Percentiles rank a stretch among this genome's conserved stretches.
Conservation (phyloP, 83 land plant genomes). For the Isoetes engelmannii region DNA sequence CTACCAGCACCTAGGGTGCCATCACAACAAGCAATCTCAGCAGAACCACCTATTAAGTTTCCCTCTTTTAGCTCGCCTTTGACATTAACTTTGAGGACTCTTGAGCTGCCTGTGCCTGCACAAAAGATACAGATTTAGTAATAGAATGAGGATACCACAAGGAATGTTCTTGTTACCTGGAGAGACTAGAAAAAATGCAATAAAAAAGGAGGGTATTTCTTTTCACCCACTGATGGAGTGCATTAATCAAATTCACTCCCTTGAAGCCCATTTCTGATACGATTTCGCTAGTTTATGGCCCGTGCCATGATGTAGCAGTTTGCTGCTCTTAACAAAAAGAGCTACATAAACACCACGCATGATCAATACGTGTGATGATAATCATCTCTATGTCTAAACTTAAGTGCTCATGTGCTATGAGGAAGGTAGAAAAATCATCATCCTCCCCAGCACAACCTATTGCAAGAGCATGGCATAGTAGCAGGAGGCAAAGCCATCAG, state of each 20-base stretch:
- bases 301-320: conserved; percentile 26
- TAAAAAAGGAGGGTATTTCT: conserved; percentile 74
- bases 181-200: conserved; percentile 69
- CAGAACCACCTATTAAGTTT: conserved; percentile 52
- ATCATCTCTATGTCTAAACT: background rate
- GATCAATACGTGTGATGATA: background rate
- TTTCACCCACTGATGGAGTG: conserved; percentile 56
- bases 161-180: conserved; percentile 40
- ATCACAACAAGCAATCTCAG: conserved; percentile 95
- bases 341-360: conserved; percentile 10
- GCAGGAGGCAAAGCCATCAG: conserved; percentile 20
- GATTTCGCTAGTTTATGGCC: conserved; percentile 16
- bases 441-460: conserved; percentile 11
- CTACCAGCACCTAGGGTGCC: conserved; percentile 91
- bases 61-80: conserved; percentile 83
- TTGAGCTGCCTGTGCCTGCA: conserved; percentile 78
- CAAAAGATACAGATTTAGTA: background rate
- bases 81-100: conserved; percentile 58
- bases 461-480: conserved; percentile 19
- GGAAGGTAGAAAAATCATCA: conserved; percentile 14
- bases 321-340: conserved; percentile 18
- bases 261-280: too few species aligned
- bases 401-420: background rate
- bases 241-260: too few species aligned
- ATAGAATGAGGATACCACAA: background rate